A percentile compares a stretch with the other conserved stretches of the same genome.
Conservation (phyloP, 768 basidiomycete species). For the Naganishia randhawae region DNA sequence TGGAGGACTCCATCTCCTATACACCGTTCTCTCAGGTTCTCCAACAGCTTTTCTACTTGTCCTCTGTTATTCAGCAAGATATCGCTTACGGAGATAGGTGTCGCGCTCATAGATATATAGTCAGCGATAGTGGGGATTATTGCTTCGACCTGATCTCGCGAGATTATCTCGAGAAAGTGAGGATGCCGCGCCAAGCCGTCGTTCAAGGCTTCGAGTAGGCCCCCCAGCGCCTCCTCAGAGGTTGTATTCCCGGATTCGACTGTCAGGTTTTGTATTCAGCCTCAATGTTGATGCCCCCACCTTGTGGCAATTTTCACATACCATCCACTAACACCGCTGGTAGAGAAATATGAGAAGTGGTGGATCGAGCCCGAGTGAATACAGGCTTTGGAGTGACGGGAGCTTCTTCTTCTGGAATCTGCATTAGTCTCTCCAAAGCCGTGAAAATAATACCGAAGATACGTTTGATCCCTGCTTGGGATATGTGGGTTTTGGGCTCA, state of each 20-base stretch:
- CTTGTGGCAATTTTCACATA: not conserved
- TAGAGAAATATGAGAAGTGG: slow-evolving; percentile 1
- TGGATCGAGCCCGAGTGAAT: not conserved
- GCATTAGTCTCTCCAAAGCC: not conserved
- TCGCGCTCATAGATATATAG: slow-evolving; percentile 29
- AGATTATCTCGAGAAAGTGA: slow-evolving; percentile 16
- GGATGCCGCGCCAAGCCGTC: not conserved
- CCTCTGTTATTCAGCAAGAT: slow-evolving; percentile 4
- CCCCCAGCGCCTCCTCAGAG: slow-evolving; percentile 1
- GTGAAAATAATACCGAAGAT: slow-evolving; percentile 3
- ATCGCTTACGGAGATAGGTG: not conserved
- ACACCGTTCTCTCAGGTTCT: not conserved
- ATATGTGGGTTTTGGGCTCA: not conserved
- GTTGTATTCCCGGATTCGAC: not conserved
- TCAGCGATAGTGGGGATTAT: slow-evolving; percentile 25
- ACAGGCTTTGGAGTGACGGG: slow-evolving; percentile 1
- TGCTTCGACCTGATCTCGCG: slow-evolving; percentile 19
- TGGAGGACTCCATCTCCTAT: not conserved
- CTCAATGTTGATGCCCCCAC: not conserved
- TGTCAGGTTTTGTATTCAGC: not conserved
- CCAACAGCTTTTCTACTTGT: slow-evolving; percentile 5
- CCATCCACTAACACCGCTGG: not conserved
- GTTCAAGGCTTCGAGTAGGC: slow-evolving; percentile 30
- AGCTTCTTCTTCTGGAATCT: slow-evolving; percentile 1
- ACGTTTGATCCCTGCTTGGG: not conserved